Evolutionary conservation across 1,139 yeast genomes (phyloP), one percentile per base, ranked within the genome.

Genomic region (Candida buenavistaensis): DNA sequence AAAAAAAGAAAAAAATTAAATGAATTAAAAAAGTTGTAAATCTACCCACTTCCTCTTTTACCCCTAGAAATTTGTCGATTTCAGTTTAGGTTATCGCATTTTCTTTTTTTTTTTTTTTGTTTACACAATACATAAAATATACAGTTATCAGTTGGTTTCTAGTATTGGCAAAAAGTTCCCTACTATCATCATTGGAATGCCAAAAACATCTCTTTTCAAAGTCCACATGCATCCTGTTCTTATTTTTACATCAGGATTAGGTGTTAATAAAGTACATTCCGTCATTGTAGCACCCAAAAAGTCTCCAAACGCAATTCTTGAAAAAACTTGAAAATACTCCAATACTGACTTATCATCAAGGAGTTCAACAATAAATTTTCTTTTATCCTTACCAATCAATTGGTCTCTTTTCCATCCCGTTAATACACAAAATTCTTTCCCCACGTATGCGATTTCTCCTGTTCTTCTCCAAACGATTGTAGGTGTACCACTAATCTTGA

Each of bases 381-480:
- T 68, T 47, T 75, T 78, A 5, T 48, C 47, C 5, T 50, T 40
- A 14, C 67, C 64, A 34, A 89, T 60, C 20, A 90, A 59, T 40
- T 82, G 83, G 26, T 80, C 82, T 45, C 76, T 74, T 8, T 80
- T 63, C 97, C 97, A 89, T 2, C 97, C 97, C 1, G 97, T 88
- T 15, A 92, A 64, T 11, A 87, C 74, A 47, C 94, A 83, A 54
- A 92, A 92, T 57, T 92, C 97, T 47, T 84, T 86, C 8, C 96
- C 95, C 3, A 90, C 95, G 40, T 89, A 90, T 0, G 96, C 95
- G 14, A 92, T 86, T 55, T 90, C 96, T 7, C 97, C 96, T 1
- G 96, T 89, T 38, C 97, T 71, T 45, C 98, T 69, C 97, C 97
- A 92, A 5, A 89, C 92, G 17, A 90, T 78, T 0, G 97, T 89